Conservation (phyloP, 169 alveolate genomes). For the Plasmodium coatneyi region DNA sequence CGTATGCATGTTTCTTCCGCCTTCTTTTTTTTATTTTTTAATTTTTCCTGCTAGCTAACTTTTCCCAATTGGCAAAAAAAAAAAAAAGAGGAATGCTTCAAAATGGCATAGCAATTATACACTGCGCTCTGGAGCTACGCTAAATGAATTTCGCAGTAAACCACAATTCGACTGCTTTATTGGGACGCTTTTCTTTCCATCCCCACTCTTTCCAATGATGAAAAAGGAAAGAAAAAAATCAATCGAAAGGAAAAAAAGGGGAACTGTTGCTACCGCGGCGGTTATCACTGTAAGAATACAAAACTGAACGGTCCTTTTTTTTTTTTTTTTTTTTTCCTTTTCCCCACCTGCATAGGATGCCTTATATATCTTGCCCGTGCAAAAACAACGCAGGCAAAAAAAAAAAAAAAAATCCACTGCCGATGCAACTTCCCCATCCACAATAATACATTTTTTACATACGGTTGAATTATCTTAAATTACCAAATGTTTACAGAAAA, state of each 20-base stretch:
- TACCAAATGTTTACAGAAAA: neutral
- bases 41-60: neutral
- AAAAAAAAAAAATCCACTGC: neutral
- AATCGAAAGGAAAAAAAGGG: neutral
- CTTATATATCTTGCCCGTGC: neutral
- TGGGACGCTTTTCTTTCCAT: neutral
- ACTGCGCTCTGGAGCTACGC: neutral
- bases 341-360: neutral
- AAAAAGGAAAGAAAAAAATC: neutral
- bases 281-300: neutral
- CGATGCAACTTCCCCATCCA: neutral
- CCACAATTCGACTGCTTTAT: neutral
- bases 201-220: neutral
- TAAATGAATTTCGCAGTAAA: neutral
- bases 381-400: neutral
- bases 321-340: conserved; percentile 6
- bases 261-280: neutral
- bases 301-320: conserved; percentile 6
- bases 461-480: no score
- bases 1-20: neutral
- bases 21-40: neutral
- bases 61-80: neutral
- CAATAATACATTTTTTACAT: no score
- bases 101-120: neutral
- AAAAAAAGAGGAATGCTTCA: neutral